Percentiles rank a stretch among this genome's conserved stretches.
These are phyloP conservation scores for Alternaria ethzedia DNA, from an alignment of 2,329 filamentous ascomycete species.

Conservation along the genomic window DNA sequence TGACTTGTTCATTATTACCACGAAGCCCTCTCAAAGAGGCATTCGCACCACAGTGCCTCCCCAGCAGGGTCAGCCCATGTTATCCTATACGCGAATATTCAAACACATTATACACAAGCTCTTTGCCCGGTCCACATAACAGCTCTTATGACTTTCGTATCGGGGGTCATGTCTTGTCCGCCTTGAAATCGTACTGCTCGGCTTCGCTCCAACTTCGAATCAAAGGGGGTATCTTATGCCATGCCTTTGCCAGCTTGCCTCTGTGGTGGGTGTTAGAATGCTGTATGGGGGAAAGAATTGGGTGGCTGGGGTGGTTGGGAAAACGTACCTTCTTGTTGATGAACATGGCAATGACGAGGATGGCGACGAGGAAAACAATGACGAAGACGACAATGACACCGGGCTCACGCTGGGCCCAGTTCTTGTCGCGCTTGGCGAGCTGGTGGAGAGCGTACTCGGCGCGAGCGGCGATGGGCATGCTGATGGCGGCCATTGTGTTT, in stretches of 20 bases:
- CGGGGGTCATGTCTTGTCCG: slow-evolving; percentile 6
- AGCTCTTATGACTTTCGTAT: slow-evolving; percentile 9
- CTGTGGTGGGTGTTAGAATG: slow-evolving; percentile 12
- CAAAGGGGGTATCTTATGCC: slow-evolving; percentile 22
- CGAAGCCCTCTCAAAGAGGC: slow-evolving; percentile 34
- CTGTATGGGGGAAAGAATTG: not conserved
- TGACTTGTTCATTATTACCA: slow-evolving; percentile 41
- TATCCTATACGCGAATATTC: slow-evolving; percentile 23
- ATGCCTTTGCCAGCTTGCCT: slow-evolving; percentile 18
- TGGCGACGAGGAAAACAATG: slow-evolving; percentile 63
- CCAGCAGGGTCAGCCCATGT: slow-evolving; percentile 21
- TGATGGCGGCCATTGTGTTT: slow-evolving; percentile 47
- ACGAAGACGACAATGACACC: slow-evolving; percentile 69
- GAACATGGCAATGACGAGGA: slow-evolving; percentile 59
- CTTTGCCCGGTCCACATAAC: slow-evolving; percentile 4
- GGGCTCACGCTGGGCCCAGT: slow-evolving; percentile 64
- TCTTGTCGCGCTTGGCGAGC: slow-evolving; percentile 59
- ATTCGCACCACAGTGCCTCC: slow-evolving; percentile 33
- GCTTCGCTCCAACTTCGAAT: slow-evolving; percentile 10
- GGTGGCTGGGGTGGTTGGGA: not conserved
- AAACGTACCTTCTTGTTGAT: slow-evolving; percentile 53
- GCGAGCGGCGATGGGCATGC: slow-evolving; percentile 46
- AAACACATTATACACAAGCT: slow-evolving; percentile 39
- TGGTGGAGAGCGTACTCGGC: slow-evolving; percentile 47
- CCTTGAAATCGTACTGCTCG: slow-evolving; percentile 6